A percentile compares a stretch with the other conserved stretches of the same genome.
Conservation (phyloP, 1,139 yeast genomes). For the Suhomyces bokatorum region DNA sequence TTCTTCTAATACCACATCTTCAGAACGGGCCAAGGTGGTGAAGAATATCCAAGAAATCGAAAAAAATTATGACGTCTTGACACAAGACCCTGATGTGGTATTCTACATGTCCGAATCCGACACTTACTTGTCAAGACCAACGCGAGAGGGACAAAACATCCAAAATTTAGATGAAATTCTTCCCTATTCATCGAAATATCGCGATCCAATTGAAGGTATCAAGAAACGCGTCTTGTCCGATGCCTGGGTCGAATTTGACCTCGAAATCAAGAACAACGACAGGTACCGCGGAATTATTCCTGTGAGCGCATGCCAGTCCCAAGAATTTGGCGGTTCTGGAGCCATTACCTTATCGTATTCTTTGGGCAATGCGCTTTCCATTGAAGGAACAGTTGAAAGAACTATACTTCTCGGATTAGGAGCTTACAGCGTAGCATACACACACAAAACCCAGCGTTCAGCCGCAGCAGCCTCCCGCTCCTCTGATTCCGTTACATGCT, state of each 20-base stretch:
- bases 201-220: background rate
- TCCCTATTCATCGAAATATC: background rate
- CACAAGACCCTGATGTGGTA: background rate
- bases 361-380: background rate
- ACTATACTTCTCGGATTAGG: background rate
- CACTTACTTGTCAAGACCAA: background rate
- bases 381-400: conserved; percentile 1
- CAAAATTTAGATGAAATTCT: background rate
- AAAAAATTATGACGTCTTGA: background rate
- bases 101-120: conserved; percentile 7
- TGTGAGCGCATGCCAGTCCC: conserved; percentile 27
- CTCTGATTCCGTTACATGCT: conserved; percentile 20
- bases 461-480: conserved; percentile 1
- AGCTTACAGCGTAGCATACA: background rate
- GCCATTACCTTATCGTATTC: conserved; percentile 18
- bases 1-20: no score
- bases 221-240: background rate
- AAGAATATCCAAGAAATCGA: background rate
- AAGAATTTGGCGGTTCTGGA: conserved; percentile 23
- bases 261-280: conserved; percentile 4
- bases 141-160: background rate
- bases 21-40: no score
- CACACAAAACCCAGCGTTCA: background rate
- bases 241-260: conserved; percentile 21
- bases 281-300: conserved; percentile 26